Conservation (phyloP, 805 yeast genomes). For the Saccharomycopsis microspora region DNA sequence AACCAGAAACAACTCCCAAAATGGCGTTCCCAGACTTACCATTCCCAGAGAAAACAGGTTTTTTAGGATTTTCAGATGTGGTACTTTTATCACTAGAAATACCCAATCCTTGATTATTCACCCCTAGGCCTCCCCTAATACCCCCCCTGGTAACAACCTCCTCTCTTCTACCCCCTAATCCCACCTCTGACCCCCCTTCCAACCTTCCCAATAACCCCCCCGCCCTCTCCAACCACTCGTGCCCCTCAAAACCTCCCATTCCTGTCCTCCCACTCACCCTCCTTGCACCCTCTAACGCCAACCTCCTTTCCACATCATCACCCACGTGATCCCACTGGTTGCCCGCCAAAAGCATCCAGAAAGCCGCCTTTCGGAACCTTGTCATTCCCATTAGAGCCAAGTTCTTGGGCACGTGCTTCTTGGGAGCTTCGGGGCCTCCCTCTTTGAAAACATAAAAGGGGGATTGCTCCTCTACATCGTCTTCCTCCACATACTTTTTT, state of each 20-base stretch:
- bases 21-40: no score
- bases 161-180: no score
- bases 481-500: slow-evolving; percentile 3
- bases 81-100: no score
- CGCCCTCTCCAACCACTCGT: slow-evolving; percentile 5
- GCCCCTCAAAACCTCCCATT: neutral
- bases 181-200: no score
- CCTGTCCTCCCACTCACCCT: neutral
- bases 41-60: no score
- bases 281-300: slow-evolving; percentile 1
- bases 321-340: slow-evolving; percentile 43
- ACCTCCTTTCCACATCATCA: slow-evolving; percentile 2
- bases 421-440: slow-evolving; percentile 19
- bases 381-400: slow-evolving; percentile 40
- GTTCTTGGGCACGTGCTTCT: slow-evolving; percentile 26
- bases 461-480: neutral
- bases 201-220: slow-evolving; percentile 9
- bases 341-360: slow-evolving; percentile 70
- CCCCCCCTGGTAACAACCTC: no score
- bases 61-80: no score
- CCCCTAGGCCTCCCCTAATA: no score
- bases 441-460: slow-evolving; percentile 7
- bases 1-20: no score
- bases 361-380: slow-evolving; percentile 58
- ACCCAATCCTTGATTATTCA: no score